phyloP scores from a whole-genome alignment of 352 stramenopile genomes.

The Globisporangium heterothallicum region DNA sequence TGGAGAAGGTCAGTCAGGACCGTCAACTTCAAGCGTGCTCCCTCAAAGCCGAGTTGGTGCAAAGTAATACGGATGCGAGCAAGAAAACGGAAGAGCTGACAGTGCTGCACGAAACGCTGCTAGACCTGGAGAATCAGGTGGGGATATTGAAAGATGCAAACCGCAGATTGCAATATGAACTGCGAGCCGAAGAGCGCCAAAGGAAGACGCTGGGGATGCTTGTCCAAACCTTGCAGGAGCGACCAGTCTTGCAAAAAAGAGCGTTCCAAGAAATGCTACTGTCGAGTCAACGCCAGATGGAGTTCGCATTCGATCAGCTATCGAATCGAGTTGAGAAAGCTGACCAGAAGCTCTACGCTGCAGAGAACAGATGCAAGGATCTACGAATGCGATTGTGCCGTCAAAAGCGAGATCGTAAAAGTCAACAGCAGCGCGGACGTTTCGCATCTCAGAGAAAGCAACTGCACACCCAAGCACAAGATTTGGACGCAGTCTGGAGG shows the following conservation, averaged over 20 bases:
- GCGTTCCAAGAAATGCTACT: constrained; percentile 38
- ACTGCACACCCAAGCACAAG: background rate
- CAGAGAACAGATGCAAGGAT: constrained; percentile 5
- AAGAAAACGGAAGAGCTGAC: constrained; percentile 14
- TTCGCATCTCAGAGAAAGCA: constrained; percentile 9
- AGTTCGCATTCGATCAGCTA: constrained; percentile 22
- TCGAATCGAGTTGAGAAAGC: constrained; percentile 8
- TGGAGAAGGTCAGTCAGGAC: constrained; percentile 1
- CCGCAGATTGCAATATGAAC: constrained; percentile 8
- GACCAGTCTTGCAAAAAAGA: constrained; percentile 30
- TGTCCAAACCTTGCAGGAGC: constrained; percentile 39
- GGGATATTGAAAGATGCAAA: constrained; percentile 11
- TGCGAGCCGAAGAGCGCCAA: constrained; percentile 11
- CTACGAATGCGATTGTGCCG: background rate
- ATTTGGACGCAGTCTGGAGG: constrained; percentile 1
- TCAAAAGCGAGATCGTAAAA: background rate
- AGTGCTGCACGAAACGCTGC: background rate
- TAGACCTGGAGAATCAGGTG: constrained; percentile 11
- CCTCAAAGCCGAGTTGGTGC: constrained; percentile 7
- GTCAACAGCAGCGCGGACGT: no score
- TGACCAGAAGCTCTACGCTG: constrained; percentile 1
- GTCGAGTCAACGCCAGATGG: constrained; percentile 25
- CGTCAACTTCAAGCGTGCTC: background rate
- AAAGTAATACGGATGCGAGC: constrained; percentile 15
- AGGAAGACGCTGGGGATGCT: constrained; percentile 19